phyloP scores from a whole-genome alignment of 345 rosid genomes.

The Lepidium africanum region DNA sequence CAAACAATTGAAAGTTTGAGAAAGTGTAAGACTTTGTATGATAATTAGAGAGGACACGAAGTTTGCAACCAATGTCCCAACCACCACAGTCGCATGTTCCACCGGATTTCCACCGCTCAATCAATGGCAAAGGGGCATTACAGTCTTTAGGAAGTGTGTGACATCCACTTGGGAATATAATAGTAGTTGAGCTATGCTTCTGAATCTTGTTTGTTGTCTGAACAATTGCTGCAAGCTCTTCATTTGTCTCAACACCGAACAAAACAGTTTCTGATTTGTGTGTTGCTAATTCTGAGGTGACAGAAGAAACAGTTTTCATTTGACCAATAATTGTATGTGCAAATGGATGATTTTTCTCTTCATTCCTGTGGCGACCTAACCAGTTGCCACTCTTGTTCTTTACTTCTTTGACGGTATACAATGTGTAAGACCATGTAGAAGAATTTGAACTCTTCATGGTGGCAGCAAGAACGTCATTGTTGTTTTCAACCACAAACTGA shows the following conservation, averaged over 20 bases:
- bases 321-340: constrained; percentile 48
- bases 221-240: constrained; percentile 68
- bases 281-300: constrained; percentile 21
- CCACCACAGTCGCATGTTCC: constrained; percentile 95
- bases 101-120: constrained; percentile 66
- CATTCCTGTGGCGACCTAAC: constrained; percentile 51
- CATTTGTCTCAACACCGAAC: constrained; percentile 34
- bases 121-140: constrained; percentile 50
- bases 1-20: constrained; percentile 43
- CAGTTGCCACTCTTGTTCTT: constrained; percentile 46
- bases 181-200: constrained; percentile 23
- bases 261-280: constrained; percentile 54
- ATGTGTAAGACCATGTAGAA: constrained; percentile 36
- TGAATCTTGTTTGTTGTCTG: constrained; percentile 25
- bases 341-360: constrained; percentile 45
- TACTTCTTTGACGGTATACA: constrained; percentile 59
- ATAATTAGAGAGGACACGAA: constrained; percentile 40
- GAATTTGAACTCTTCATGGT: constrained; percentile 44
- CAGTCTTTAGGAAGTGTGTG: constrained; percentile 66
- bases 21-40: constrained; percentile 14
- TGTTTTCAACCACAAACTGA: constrained; percentile 60
- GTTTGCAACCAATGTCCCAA: constrained; percentile 90
- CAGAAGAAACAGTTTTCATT: constrained; percentile 38
- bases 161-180: constrained; percentile 68
- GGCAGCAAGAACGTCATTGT: constrained; percentile 61